phyloP scores from a whole-genome alignment of 257 asterid species.

The Osmanthus fragrans region DNA sequence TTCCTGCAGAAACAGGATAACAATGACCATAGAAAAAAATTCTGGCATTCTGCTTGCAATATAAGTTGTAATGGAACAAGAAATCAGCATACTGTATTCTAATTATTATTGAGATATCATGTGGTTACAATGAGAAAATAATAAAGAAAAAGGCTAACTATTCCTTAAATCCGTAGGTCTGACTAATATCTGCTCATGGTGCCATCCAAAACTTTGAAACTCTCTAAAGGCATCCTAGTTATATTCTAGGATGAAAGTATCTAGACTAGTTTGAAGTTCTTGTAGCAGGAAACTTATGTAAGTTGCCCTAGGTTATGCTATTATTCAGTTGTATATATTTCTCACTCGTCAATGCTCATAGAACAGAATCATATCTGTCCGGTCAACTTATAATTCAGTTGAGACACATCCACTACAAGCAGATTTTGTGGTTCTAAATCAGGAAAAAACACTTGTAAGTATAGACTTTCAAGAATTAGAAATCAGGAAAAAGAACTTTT shows the following conservation, averaged over 20 bases:
- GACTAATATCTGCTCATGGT: background rate
- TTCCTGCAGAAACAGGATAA: conserved; percentile 6
- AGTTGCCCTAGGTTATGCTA: background rate
- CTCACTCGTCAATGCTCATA: background rate
- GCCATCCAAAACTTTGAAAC: background rate
- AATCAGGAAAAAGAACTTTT: background rate
- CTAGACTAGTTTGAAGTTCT: background rate
- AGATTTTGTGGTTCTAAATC: background rate
- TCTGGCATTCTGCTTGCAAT: background rate
- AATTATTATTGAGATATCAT: no score
- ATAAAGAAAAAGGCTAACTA: no score
- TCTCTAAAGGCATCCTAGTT: background rate
- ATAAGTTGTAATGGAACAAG: no score
- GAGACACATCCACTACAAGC: background rate
- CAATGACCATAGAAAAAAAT: conserved; percentile 3
- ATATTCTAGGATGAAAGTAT: background rate
- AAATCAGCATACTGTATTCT: background rate
- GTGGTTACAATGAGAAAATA: no score
- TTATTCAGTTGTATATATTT: background rate
- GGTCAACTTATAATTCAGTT: background rate
- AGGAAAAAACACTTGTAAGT: background rate
- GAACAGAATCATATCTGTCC: background rate
- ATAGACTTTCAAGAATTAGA: no score
- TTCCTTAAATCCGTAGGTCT: background rate
- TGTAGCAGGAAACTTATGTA: background rate